Evolutionary conservation across 805 yeast species (phyloP).

Genomic region (Kazachstania psychrophila): DNA sequence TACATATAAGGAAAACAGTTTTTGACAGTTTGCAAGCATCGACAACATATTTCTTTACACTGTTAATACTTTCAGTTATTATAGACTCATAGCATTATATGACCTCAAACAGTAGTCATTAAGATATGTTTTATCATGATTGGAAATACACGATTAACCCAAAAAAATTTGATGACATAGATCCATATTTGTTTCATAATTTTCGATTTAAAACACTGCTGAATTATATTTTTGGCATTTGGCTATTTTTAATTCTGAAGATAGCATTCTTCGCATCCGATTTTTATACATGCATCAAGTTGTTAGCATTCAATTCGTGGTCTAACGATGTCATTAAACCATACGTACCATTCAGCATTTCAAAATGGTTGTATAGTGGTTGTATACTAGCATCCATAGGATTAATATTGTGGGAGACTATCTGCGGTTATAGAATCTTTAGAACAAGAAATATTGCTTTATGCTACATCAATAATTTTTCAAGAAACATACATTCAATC

Average conservation of each 20-base stretch:
- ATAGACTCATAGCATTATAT: too few species aligned
- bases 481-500: slow-evolving; percentile 49
- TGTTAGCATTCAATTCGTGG: slow-evolving; percentile 67
- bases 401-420: slow-evolving; percentile 45
- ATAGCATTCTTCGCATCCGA: slow-evolving; percentile 55
- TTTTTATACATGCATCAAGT: slow-evolving; percentile 65
- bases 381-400: slow-evolving; percentile 66
- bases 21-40: too few species aligned
- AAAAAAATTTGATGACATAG: slow-evolving; percentile 21
- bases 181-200: slow-evolving; percentile 16
- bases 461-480: slow-evolving; percentile 57
- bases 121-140: slow-evolving; percentile 21
- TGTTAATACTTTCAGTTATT: too few species aligned
- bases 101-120: too few species aligned
- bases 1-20: too few species aligned
- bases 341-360: slow-evolving; percentile 39
- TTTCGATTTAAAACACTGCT: slow-evolving; percentile 15
- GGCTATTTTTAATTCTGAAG: slow-evolving; percentile 36
- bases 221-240: slow-evolving; percentile 15
- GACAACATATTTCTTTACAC: too few species aligned
- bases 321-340: slow-evolving; percentile 42
- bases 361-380: slow-evolving; percentile 62
- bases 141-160: slow-evolving; percentile 22
- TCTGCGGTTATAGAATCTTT: slow-evolving; percentile 49
- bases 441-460: slow-evolving; percentile 56